Evolutionary conservation across 2,329 filamentous ascomycete genomes (phyloP).

Genomic region (Trichoderma sp.): DNA sequence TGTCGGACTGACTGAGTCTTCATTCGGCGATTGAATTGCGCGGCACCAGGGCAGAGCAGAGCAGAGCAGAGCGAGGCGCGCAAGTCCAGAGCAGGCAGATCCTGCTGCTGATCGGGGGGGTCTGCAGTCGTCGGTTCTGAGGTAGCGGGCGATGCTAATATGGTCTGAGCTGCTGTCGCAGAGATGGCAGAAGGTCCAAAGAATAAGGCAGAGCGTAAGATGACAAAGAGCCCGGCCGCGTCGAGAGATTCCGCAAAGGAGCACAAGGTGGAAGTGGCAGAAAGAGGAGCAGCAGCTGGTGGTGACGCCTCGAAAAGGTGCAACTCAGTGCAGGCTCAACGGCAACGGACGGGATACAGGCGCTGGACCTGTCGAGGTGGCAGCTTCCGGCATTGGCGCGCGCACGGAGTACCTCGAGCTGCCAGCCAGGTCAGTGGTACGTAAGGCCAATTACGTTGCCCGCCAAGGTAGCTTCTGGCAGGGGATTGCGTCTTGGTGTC

Average conservation of each 20-base stretch:
- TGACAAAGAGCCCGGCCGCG: too few species aligned
- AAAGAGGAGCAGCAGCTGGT: background rate
- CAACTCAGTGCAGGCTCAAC: background rate
- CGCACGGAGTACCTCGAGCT: slow-evolving; percentile 26
- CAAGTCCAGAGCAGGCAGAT: too few species aligned
- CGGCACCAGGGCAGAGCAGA: slow-evolving; percentile 1
- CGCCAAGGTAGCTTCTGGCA: slow-evolving; percentile 1
- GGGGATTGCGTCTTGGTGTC: background rate
- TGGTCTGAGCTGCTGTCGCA: too few species aligned
- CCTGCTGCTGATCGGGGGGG: too few species aligned
- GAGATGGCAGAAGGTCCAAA: too few species aligned
- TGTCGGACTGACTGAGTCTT: background rate
- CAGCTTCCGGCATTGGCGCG: slow-evolving; percentile 24
- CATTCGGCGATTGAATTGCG: slow-evolving; percentile 21
- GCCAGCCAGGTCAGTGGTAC: slow-evolving; percentile 17
- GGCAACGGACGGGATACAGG: background rate
- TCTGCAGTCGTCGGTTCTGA: too few species aligned
- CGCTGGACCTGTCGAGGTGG: slow-evolving; percentile 20
- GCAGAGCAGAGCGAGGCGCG: background rate
- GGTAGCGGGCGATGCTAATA: too few species aligned
- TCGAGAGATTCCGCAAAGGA: too few species aligned
- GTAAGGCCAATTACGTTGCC: slow-evolving; percentile 27
- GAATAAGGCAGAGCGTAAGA: too few species aligned
- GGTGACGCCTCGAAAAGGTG: background rate
- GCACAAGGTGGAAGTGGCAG: too few species aligned